Percentiles rank a stretch among this genome's conserved stretches.
Conservation (phyloP, 305 asterid species). For the Fraxinus baroniana region DNA sequence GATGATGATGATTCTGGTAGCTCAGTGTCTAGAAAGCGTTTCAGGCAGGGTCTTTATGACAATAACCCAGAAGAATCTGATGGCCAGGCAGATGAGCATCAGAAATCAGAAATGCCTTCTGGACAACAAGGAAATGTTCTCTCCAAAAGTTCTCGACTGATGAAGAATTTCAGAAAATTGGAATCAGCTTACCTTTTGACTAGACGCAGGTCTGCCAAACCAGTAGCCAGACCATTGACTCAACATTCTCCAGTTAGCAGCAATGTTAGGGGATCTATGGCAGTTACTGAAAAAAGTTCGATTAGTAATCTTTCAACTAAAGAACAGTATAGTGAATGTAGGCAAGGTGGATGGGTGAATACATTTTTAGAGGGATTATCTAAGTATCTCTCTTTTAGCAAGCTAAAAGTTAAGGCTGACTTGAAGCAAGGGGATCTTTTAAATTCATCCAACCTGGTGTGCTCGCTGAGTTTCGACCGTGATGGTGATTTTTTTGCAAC, state of each 20-base stretch:
- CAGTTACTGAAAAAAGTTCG: constrained; percentile 68
- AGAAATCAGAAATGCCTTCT: constrained; percentile 34
- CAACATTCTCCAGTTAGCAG: constrained; percentile 52
- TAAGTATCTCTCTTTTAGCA: constrained; percentile 78
- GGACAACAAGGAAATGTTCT: constrained; percentile 44
- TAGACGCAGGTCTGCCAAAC: constrained; percentile 53
- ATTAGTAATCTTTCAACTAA: constrained; percentile 61
- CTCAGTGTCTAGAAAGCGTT: constrained; percentile 71
- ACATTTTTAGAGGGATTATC: constrained; percentile 81
- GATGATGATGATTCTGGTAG: constrained; percentile 58
- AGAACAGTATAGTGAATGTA: constrained; percentile 47
- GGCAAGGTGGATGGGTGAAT: constrained; percentile 63
- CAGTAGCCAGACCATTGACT: constrained; percentile 32
- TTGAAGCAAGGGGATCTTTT: constrained; percentile 93
- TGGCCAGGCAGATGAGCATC: constrained; percentile 31
- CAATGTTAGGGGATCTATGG: constrained; percentile 52
- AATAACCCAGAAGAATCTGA: constrained; percentile 34
- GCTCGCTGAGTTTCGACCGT: constrained; percentile 92
- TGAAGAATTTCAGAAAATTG: constrained; percentile 77
- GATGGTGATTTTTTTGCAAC: constrained; percentile 96
- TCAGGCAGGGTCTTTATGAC: constrained; percentile 50
- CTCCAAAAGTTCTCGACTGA: constrained; percentile 61
- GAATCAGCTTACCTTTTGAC: constrained; percentile 82
- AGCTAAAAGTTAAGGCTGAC: constrained; percentile 82
- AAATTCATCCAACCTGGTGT: constrained; percentile 85